Base-by-base conservation (phyloP, 108 stramenopile species). In the Cyclostephanos tholiformis region DNA sequence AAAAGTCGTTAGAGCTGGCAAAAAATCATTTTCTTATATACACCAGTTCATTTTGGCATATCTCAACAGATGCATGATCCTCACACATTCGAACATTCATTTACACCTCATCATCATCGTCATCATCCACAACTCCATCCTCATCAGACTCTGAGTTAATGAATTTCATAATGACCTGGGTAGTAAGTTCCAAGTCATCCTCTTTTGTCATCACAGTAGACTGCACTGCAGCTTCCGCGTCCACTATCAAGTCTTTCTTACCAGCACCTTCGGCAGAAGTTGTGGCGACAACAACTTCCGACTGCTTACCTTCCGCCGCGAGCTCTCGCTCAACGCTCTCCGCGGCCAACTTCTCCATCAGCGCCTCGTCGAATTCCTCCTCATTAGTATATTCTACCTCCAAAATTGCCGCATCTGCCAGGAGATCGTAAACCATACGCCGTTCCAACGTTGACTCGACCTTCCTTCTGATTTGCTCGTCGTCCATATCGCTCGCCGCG, bases 401-500 rank as follows among this genome's bases (percentile, higher is more conserved):
- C 59, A 95, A 81, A 16, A 89, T 75, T 10, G 94, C 83, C 17
- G 86, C 80, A 52, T 93, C 89, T 16, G 91, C 91, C 79, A 95
- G 79, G 44, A 90, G 86, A 65, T 92, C 92, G 75, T 88, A 87
- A 10, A 95, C 94, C 65, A 84, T 75, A 17, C 90, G 85, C 39
- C 90, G 83, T 69, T 85, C 80, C 60, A 95, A 84, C 10, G 94
- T 93, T 6, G 88, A 77, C 68, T 91, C 92, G 7, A 95, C 88
- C 72, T 89, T 88, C 38, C 65, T 67, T 56, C 92, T 84, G 61
- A 91, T 84, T 73, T 73, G 63, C 41, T 83, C 77, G 53, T 95
- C 91, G 49, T 93, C 94, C 50, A 89, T 76, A 49, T 88, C 89
- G 9, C 86, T 86, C 43, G 75, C 74, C 26, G 71, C 55, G 17